These are phyloP conservation scores for Ambrosiella beaveri DNA, from an alignment of 2,329 filamentous ascomycete species.

Conservation along the genomic window DNA sequence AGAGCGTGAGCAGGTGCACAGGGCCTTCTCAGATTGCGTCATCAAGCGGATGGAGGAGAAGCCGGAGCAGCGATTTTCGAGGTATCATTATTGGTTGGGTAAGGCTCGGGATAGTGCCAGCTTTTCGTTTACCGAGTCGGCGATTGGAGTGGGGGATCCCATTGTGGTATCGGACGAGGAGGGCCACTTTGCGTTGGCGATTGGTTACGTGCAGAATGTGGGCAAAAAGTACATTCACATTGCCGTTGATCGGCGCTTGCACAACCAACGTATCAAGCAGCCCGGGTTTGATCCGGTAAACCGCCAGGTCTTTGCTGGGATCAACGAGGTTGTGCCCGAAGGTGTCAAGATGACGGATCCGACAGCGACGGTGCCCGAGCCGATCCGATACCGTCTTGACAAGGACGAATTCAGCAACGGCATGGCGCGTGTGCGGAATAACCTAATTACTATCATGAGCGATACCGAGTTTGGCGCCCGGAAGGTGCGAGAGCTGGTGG, in stretches of 20 bases:
- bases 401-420: conserved; percentile 98
- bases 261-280: conserved; percentile 64
- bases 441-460: conserved; percentile 82
- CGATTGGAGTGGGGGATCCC: conserved; percentile 72
- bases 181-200: conserved; percentile 85
- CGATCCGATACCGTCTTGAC: conserved; percentile 67
- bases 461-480: conserved; percentile 52
- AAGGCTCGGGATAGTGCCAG: conserved; percentile 44
- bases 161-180: conserved; percentile 93
- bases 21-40: conserved; percentile 77
- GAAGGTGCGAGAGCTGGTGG: conserved; percentile 60
- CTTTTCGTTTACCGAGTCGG: conserved; percentile 83
- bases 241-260: conserved; percentile 74
- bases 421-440: conserved; percentile 88
- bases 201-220: conserved; percentile 73
- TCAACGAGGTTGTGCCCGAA: conserved; percentile 55
- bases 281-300: conserved; percentile 55
- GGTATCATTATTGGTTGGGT: conserved; percentile 70
- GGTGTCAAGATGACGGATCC: conserved; percentile 4
- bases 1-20: conserved; percentile 72
- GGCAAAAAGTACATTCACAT: conserved; percentile 63
- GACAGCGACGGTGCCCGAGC: not conserved
- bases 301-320: conserved; percentile 78
- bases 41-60: conserved; percentile 41
- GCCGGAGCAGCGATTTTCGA: conserved; percentile 65